phyloP scores from a whole-genome alignment of 1,139 yeast species.

The Yamadazyma mexicana region DNA sequence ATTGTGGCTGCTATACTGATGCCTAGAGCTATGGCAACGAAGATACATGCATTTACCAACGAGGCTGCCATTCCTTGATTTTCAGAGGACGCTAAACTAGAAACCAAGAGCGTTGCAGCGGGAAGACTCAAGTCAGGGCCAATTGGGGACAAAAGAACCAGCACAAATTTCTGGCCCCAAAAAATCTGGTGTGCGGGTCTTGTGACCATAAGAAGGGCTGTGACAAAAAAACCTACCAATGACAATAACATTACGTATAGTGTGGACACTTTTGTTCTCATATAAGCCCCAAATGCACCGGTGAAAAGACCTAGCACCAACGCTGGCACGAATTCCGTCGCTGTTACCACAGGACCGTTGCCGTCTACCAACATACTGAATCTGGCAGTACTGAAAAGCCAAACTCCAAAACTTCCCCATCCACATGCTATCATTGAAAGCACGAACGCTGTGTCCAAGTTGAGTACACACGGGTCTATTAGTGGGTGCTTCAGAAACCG shows the following conservation, averaged over 20 bases:
- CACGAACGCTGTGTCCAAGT: slow-evolving; percentile 40
- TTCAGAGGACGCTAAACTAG: background rate
- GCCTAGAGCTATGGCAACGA: background rate
- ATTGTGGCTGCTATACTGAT: background rate
- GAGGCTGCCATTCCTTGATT: slow-evolving; percentile 1
- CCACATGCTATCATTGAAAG: slow-evolving; percentile 50
- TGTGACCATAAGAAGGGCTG: background rate
- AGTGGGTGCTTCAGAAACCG: background rate
- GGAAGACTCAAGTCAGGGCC: background rate
- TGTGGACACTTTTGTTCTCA: background rate
- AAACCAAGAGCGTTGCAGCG: background rate
- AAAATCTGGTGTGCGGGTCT: slow-evolving; percentile 3
- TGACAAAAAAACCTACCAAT: background rate
- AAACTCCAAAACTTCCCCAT: slow-evolving; percentile 59
- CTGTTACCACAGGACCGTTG: slow-evolving; percentile 31
- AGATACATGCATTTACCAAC: background rate
- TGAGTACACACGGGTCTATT: slow-evolving; percentile 17
- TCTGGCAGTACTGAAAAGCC: slow-evolving; percentile 47
- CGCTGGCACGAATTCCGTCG: slow-evolving; percentile 39
- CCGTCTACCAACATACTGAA: slow-evolving; percentile 32
- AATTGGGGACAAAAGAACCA: background rate
- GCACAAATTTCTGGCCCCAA: slow-evolving; percentile 6
- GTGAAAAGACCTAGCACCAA: background rate
- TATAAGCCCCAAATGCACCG: background rate
- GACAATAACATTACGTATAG: background rate